A percentile compares a stretch with the other conserved stretches of the same genome.
Conservation (phyloP, 2,329 filamentous ascomycete genomes). For the Trichoderma sp. region DNA sequence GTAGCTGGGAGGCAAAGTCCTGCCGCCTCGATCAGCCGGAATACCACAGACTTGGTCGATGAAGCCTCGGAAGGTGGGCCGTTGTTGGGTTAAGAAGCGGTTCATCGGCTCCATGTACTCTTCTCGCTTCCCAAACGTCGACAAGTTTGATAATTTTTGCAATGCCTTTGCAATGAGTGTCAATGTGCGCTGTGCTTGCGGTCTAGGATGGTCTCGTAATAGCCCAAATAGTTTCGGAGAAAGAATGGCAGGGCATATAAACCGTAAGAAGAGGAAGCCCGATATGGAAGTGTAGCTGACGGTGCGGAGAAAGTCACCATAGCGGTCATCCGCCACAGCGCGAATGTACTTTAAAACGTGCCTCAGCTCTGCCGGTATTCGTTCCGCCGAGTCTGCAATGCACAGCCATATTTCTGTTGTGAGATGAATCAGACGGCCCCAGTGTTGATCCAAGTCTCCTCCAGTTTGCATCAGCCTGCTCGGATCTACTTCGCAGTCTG, state of each 20-base stretch:
- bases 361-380: slow-evolving; percentile 78
- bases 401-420: slow-evolving; percentile 85
- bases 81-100: slow-evolving; percentile 73
- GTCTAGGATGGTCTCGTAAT: slow-evolving; percentile 77
- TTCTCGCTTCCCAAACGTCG: slow-evolving; percentile 90
- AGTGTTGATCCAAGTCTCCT: slow-evolving; percentile 80
- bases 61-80: slow-evolving; percentile 80
- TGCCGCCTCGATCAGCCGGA: slow-evolving; percentile 66
- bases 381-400: slow-evolving; percentile 72
- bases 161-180: slow-evolving; percentile 91
- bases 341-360: slow-evolving; percentile 88
- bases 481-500: slow-evolving; percentile 93
- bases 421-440: slow-evolving; percentile 72
- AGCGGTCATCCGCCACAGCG: slow-evolving; percentile 90
- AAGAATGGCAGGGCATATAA: slow-evolving; percentile 94
- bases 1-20: slow-evolving; percentile 77
- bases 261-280: slow-evolving; percentile 89
- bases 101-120: slow-evolving; percentile 99
- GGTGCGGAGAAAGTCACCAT: slow-evolving; percentile 86
- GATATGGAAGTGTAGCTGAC: slow-evolving; percentile 94
- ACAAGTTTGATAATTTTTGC: slow-evolving; percentile 87
- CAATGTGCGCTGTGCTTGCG: slow-evolving; percentile 80
- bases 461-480: slow-evolving; percentile 61
- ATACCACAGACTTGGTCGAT: slow-evolving; percentile 86
- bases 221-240: slow-evolving; percentile 93